Base-by-base conservation (phyloP, 352 stramenopile species). In the Peronospora farinosa region DNA sequence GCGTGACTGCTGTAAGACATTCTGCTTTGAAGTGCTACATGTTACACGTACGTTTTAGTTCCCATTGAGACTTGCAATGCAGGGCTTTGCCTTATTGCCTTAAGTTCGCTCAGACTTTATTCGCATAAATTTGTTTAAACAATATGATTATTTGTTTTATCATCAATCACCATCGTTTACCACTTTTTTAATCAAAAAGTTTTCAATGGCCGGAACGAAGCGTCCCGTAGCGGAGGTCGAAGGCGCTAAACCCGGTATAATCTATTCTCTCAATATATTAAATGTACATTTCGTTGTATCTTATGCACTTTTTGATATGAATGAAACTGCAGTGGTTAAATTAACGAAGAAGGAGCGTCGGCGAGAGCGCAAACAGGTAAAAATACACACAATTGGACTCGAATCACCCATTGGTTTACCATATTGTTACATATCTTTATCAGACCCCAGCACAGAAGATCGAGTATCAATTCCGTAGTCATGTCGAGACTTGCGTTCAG, bases 351-450 rank as follows among this genome's bases (percentile, higher is more conserved):
- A 68, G 40, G 51, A 76, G 42, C 46, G 63, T n/a, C 60, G 64
- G 33, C 70, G 67, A 15, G 57, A 79, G 50, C 72, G 67, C 45
- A 75, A 69, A 17, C 67, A 78, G 74, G 74, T 82, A 51, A 11
- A 12, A 40, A 16, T 4, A 32, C 16, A 13, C 17, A 31, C n/a
- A 7, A 41, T 39, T 31, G 33, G 5, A 37, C 31, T 37, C 8
- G 11, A 15, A 37, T 7, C 5, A n/a, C 32, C 21, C 19, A 51
- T 46, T 39, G 27, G 13, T 43, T 33, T 21, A 35, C 12, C n/a
- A 25, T 12, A 21, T 21, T 21, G 2, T 35, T 19, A 5, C 43
- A 41, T 25, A 41, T 32, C 17, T 44, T 0, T 17, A 25, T 30
- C 37, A 88, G 77, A 75, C 67, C 0, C 68, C 69, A 7, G 60